Conservation (phyloP, 2,329 filamentous ascomycete genomes). For the Trichoderma hamatum region DNA sequence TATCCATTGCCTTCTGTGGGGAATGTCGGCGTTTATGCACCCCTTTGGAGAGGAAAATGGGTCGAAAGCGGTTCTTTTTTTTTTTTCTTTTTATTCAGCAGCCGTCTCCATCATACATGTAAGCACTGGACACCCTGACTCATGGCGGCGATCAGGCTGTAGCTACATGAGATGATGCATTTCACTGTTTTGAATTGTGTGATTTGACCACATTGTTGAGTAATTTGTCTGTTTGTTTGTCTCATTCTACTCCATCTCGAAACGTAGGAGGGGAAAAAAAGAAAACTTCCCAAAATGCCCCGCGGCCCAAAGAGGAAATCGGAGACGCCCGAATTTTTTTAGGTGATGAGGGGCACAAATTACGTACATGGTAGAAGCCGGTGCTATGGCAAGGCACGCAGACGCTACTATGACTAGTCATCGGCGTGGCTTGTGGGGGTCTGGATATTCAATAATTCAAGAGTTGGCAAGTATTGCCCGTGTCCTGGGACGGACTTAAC, state of each 20-base stretch:
- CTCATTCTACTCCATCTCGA: background rate
- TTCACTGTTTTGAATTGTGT: background rate
- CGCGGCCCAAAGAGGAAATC: constrained; percentile 19
- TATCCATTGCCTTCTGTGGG: constrained; percentile 22
- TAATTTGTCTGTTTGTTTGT: background rate
- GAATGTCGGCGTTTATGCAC: constrained; percentile 16
- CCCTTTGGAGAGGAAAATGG: background rate
- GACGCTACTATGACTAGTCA: background rate
- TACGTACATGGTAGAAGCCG: background rate
- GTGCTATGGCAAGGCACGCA: background rate
- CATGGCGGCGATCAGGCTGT: background rate
- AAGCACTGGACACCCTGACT: background rate
- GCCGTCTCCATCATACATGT: constrained; percentile 12
- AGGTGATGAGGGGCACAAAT: constrained; percentile 22
- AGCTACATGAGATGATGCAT: background rate
- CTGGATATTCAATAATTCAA: background rate
- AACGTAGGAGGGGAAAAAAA: background rate
- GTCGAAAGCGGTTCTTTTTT: background rate
- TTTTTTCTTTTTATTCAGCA: background rate
- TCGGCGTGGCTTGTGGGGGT: background rate
- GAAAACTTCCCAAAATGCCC: background rate
- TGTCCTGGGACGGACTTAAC: background rate
- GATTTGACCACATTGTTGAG: background rate
- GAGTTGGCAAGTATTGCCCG: background rate
- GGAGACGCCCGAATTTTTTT: background rate